These are phyloP conservation scores for Tarenaya hassleriana DNA, from an alignment of 345 rosid species.

Conservation along the genomic window DNA sequence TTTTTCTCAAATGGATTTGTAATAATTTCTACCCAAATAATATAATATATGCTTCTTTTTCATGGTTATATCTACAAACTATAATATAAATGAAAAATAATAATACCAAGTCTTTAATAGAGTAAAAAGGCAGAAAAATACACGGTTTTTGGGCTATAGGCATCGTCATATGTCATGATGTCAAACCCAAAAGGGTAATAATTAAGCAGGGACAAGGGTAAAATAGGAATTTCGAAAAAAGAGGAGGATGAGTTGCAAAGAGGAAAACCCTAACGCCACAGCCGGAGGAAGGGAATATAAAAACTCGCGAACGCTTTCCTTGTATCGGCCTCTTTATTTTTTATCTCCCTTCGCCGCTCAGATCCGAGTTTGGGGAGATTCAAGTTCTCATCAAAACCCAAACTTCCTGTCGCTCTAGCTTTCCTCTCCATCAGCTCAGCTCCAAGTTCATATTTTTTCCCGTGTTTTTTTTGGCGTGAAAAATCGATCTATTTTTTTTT, in stretches of 20 bases:
- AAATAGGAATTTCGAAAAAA: constrained; percentile 11
- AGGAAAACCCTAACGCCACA: constrained; percentile 32
- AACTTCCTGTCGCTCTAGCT: constrained; percentile 7
- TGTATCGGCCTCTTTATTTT: constrained; percentile 19
- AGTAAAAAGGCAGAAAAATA: constrained; percentile 7
- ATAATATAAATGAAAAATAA: too few species aligned
- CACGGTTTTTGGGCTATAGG: too few species aligned
- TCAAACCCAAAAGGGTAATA: constrained; percentile 18
- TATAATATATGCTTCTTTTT: too few species aligned
- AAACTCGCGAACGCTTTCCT: constrained; percentile 7
- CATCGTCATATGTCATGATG: too few species aligned
- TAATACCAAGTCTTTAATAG: too few species aligned
- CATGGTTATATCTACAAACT: too few species aligned
- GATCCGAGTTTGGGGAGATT: constrained; percentile 45
- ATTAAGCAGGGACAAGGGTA: constrained; percentile 5
- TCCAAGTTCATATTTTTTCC: constrained; percentile 19
- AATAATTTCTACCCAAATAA: too few species aligned
- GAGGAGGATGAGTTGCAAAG: constrained; percentile 5
- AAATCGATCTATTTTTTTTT: too few species aligned
- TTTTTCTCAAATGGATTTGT: too few species aligned
- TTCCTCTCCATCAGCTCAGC: constrained; percentile 11
- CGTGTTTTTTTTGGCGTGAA: neutral
- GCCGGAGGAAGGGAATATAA: constrained; percentile 19
- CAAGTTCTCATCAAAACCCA: constrained; percentile 21
- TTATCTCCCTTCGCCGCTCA: constrained; percentile 13